Evolutionary conservation across 108 stramenopile species (phyloP).

Genomic region (Craspedostauros australis): DNA sequence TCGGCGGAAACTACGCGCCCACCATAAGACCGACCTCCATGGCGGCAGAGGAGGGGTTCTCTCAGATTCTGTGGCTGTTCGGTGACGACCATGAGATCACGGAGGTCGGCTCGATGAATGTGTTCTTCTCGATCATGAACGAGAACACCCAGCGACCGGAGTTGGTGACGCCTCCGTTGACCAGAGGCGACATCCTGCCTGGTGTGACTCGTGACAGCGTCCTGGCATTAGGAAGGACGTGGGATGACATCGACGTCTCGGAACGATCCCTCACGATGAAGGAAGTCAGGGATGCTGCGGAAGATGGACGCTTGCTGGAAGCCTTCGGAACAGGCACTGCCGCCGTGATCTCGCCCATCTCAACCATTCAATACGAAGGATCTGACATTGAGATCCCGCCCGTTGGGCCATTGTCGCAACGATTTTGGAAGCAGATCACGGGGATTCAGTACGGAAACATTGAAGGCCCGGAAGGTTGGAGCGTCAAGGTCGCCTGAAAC

Average conservation of each 20-base stretch:
- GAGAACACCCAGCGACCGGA: constrained; percentile 51
- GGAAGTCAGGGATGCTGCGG: constrained; percentile 71
- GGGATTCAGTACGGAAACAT: constrained; percentile 86
- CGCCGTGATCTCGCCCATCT: constrained; percentile 90
- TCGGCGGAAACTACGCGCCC: constrained; percentile 95
- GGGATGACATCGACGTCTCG: constrained; percentile 74
- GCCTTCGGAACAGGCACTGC: constrained; percentile 96
- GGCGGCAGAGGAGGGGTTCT: constrained; percentile 75
- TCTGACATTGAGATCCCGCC: constrained; percentile 69
- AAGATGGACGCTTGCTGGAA: constrained; percentile 81
- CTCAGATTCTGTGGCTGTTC: constrained; percentile 92
- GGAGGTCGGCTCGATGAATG: constrained; percentile 98
- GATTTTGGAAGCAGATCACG: constrained; percentile 82
- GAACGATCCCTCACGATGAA: constrained; percentile 77
- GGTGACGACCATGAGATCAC: constrained; percentile 85
- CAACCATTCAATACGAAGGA: constrained; percentile 76
- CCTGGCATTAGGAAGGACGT: constrained; percentile 61
- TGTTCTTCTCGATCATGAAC: constrained; percentile 82
- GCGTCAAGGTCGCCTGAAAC: constrained; percentile 22
- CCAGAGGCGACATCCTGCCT: constrained; percentile 88
- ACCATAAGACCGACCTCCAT: constrained; percentile 82
- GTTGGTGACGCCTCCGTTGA: constrained; percentile 90
- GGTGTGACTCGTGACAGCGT: constrained; percentile 90
- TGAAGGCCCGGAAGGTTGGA: constrained; percentile 60
- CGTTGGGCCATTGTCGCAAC: constrained; percentile 72